Percentiles rank a stretch among this genome's conserved stretches.
Conservation (phyloP, 2,329 filamentous ascomycete species). For the Penicillium expansum region DNA sequence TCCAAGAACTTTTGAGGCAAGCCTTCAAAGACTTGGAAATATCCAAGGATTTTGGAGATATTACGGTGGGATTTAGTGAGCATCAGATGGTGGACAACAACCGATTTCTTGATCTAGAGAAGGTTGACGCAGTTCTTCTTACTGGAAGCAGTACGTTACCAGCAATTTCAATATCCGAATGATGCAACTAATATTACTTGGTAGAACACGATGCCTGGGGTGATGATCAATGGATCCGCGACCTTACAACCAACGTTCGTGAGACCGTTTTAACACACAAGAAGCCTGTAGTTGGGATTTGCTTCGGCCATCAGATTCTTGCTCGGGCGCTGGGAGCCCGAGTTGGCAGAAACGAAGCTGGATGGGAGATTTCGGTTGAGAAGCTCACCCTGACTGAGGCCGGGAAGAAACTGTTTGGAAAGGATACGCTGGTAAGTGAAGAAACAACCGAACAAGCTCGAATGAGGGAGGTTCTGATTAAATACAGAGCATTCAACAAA, state of each 20-base stretch:
- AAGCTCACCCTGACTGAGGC: conserved; percentile 41
- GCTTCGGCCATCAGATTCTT: conserved; percentile 52
- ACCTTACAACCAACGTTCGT: conserved; percentile 43
- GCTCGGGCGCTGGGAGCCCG: conserved; percentile 42
- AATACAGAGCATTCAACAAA: conserved; percentile 41
- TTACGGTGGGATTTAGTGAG: conserved; percentile 19
- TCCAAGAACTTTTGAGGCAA: conserved; percentile 23
- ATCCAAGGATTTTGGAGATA: neutral
- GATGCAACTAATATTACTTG: neutral
- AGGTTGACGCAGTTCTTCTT: conserved; percentile 28
- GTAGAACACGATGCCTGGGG: conserved; percentile 43
- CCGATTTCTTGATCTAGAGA: conserved; percentile 23
- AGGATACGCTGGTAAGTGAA: conserved; percentile 26
- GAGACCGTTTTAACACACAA: conserved; percentile 18
- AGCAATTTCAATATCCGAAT: neutral
- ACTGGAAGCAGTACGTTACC: conserved; percentile 31
- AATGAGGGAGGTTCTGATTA: neutral
- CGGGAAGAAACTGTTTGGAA: conserved; percentile 43
- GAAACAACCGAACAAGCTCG: too few relatives aligned
- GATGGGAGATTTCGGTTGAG: conserved; percentile 50
- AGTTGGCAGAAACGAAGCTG: conserved; percentile 40
- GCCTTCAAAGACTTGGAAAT: conserved; percentile 14
- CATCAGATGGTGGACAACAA: conserved; percentile 26
- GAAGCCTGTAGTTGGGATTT: conserved; percentile 46
- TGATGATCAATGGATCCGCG: conserved; percentile 47